These are phyloP conservation scores for Epichloe aotearoae DNA, from an alignment of 2,329 filamentous ascomycete genomes.

Conservation along the genomic window DNA sequence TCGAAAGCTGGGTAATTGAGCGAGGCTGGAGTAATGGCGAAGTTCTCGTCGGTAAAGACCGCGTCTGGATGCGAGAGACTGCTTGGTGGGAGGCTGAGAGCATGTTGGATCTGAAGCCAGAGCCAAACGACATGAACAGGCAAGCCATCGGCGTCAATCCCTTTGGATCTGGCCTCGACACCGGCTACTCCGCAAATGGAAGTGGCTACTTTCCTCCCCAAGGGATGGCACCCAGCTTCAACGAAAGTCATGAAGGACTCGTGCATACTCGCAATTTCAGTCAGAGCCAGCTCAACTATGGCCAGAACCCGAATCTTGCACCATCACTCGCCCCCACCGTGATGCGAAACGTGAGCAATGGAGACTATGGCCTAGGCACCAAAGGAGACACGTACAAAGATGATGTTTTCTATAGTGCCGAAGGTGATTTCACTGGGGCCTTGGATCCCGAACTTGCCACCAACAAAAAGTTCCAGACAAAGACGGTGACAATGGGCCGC, in stretches of 20 bases:
- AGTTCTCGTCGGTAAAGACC: conserved; percentile 78
- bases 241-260: conserved; percentile 61
- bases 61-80: conserved; percentile 87
- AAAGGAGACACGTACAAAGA: conserved; percentile 73
- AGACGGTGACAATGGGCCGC: conserved; percentile 48
- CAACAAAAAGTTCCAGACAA: conserved; percentile 62
- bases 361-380: conserved; percentile 78
- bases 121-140: conserved; percentile 25
- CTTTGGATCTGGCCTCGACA: conserved; percentile 42
- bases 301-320: conserved; percentile 23
- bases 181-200: conserved; percentile 53
- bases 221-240: conserved; percentile 45
- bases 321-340: conserved; percentile 50
- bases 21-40: conserved; percentile 98
- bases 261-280: conserved; percentile 45
- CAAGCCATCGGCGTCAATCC: conserved; percentile 32
- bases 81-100: conserved; percentile 98
- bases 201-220: conserved; percentile 59
- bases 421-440: conserved; percentile 53
- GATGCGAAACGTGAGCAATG: conserved; percentile 44
- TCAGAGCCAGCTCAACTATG: conserved; percentile 40
- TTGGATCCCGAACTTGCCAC: conserved; percentile 69
- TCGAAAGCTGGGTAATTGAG: conserved; percentile 88
- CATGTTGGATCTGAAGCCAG: conserved; percentile 80
- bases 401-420: conserved; percentile 60